Conservation (phyloP, 1,284 basidiomycete species). For the Acaromyces ingoldii region DNA sequence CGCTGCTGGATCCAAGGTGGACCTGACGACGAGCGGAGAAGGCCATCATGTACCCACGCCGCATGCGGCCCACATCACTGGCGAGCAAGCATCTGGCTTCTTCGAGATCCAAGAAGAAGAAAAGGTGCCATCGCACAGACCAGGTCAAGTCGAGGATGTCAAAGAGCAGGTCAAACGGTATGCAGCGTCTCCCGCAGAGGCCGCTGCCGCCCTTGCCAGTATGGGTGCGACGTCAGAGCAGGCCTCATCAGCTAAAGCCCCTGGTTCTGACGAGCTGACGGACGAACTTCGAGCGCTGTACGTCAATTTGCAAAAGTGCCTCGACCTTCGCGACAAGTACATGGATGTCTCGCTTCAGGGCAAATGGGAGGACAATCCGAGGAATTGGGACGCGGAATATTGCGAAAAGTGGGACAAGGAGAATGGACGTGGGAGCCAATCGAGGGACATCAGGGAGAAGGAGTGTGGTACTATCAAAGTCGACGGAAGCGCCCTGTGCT, state of each 20-base stretch:
- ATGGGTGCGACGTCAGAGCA: conserved; percentile 21
- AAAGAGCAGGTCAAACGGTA: too few relatives aligned
- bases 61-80: conserved; percentile 15
- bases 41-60: conserved; percentile 20
- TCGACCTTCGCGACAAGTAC: conserved; percentile 48
- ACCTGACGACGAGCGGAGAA: conserved; percentile 17
- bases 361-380: conserved; percentile 47
- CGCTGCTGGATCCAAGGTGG: neutral
- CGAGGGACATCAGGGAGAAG: neutral
- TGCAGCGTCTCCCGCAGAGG: conserved; percentile 35
- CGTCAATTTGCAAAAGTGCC: conserved; percentile 39
- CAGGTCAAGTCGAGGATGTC: too few relatives aligned
- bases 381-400: conserved; percentile 51
- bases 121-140: too few relatives aligned
- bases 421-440: neutral
- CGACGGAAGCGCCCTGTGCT: conserved; percentile 36
- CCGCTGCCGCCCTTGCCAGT: conserved; percentile 31
- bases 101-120: too few relatives aligned
- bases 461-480: conserved; percentile 38
- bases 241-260: conserved; percentile 2
- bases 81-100: conserved; percentile 5
- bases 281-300: conserved; percentile 41
- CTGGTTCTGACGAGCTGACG: conserved; percentile 17
- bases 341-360: conserved; percentile 44
- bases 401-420: conserved; percentile 18